Conservation (phyloP, 1,284 basidiomycete genomes). For the Cutaneotrichosporon cutaneum region DNA sequence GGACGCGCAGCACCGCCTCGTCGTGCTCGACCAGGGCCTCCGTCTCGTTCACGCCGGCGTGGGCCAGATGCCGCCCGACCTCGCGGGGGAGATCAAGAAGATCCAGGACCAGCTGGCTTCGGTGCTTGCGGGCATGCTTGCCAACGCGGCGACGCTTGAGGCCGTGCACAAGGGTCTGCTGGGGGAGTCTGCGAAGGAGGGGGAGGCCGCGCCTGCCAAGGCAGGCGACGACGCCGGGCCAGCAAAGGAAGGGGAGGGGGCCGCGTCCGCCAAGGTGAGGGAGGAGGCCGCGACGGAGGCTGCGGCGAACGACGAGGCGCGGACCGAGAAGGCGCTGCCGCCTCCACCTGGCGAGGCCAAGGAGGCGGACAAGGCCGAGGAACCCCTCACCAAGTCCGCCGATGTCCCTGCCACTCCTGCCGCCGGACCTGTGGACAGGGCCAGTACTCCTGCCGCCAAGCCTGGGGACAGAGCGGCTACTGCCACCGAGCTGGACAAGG, state of each 20-base stretch:
- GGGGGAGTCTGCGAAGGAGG: background rate
- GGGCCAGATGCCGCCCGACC: background rate
- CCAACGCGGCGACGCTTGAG: background rate
- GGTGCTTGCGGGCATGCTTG: background rate
- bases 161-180: background rate
- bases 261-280: too few relatives aligned
- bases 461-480: too few relatives aligned
- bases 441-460: too few relatives aligned
- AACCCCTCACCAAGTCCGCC: background rate
- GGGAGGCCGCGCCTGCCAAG: too few relatives aligned
- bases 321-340: background rate
- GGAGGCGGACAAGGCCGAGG: constrained; percentile 1
- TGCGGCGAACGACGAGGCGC: background rate
- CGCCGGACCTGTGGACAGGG: too few relatives aligned
- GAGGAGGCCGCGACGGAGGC: too few relatives aligned
- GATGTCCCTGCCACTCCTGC: background rate
- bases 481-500: too few relatives aligned
- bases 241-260: too few relatives aligned
- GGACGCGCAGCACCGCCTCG: constrained; percentile 10
- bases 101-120: background rate
- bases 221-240: too few relatives aligned
- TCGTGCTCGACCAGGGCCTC: constrained; percentile 6
- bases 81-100: background rate
- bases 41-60: background rate
- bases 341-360: background rate